Evolutionary conservation across 2,329 filamentous ascomycete species (phyloP).

Genomic region (Teratosphaeria nubilosa): DNA sequence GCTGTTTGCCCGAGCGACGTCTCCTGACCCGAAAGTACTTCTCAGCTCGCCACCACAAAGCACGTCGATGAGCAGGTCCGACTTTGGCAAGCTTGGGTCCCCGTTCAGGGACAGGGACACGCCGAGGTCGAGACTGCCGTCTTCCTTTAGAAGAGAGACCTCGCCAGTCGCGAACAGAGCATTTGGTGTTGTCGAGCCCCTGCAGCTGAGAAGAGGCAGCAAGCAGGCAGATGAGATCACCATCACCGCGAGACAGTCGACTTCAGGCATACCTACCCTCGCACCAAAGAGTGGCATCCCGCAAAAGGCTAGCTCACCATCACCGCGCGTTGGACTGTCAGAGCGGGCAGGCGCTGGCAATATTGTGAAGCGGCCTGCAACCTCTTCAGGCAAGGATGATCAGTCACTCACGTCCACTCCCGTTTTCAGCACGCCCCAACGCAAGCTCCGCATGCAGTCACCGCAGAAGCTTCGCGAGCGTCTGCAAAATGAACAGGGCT

Average conservation of each 20-base stretch:
- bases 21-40: slow-evolving; percentile 18
- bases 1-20: slow-evolving; percentile 7
- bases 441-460: slow-evolving; percentile 58
- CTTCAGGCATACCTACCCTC: slow-evolving; percentile 42
- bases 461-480: slow-evolving; percentile 67
- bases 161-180: slow-evolving; percentile 25
- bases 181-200: slow-evolving; percentile 9
- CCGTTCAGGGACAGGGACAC: slow-evolving; percentile 21
- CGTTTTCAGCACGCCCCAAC: slow-evolving; percentile 24
- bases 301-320: slow-evolving; percentile 30
- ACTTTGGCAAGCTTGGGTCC: slow-evolving; percentile 29
- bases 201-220: slow-evolving; percentile 20
- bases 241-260: slow-evolving; percentile 17
- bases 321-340: slow-evolving; percentile 40
- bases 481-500: slow-evolving; percentile 68
- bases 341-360: slow-evolving; percentile 42
- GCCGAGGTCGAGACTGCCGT: slow-evolving; percentile 24
- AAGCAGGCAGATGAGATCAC: slow-evolving; percentile 18
- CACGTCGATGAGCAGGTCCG: slow-evolving; percentile 27
- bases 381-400: slow-evolving; percentile 28
- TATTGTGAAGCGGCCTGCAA: slow-evolving; percentile 50
- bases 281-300: slow-evolving; percentile 25
- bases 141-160: slow-evolving; percentile 34
- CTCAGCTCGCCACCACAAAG: slow-evolving; percentile 28
- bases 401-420: slow-evolving; percentile 4